phyloP scores from a whole-genome alignment of 2,329 filamentous ascomycete species.

The Exutisphaerella laricina region DNA sequence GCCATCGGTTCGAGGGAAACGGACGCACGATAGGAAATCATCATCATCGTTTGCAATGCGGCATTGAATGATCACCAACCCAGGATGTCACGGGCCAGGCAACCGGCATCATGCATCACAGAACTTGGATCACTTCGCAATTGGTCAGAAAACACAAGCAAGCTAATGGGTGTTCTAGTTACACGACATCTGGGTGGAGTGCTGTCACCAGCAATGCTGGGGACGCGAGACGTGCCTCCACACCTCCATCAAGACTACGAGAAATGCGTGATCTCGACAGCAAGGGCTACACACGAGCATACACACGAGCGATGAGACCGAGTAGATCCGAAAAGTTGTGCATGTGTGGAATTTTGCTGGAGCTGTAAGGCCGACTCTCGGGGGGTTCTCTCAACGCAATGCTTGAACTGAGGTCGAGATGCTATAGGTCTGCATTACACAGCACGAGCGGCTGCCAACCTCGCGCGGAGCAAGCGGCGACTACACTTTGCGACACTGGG shows the following conservation, averaged over 20 bases:
- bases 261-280: background rate
- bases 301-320: no score
- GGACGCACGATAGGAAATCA: no score
- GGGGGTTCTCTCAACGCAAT: background rate
- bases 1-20: no score
- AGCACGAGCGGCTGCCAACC: constrained; percentile 2
- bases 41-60: no score
- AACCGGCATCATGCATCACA: no score
- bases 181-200: background rate
- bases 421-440: background rate
- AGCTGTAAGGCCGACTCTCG: no score
- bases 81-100: no score
- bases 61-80: no score
- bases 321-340: no score
- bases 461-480: background rate
- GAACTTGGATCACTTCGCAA: no score
- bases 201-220: background rate
- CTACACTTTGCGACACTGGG: background rate
- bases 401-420: background rate
- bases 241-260: background rate
- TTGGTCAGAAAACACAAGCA: background rate
- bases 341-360: no score
- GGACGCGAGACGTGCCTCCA: background rate
- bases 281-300: no score
- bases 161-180: constrained; percentile 1